Evolutionary conservation across 2,329 filamentous ascomycete species (phyloP).

Genomic region (Colletotrichum godetiae): DNA sequence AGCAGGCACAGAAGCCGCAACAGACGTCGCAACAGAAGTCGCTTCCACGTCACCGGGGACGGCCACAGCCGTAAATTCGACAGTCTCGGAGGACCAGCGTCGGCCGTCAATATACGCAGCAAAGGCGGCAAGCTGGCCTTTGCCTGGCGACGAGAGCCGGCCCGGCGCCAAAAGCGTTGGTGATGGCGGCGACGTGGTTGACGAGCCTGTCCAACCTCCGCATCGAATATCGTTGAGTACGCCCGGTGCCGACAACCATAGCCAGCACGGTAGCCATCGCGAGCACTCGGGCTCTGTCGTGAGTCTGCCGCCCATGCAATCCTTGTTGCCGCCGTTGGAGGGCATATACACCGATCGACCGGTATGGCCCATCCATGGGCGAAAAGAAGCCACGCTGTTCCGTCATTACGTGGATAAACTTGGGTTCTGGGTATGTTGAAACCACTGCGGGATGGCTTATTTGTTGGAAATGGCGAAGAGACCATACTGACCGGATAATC

Average conservation of each 20-base stretch:
- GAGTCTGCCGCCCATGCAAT: slow-evolving; percentile 20
- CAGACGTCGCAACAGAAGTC: neutral
- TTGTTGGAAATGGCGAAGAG: neutral
- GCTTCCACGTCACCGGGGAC: slow-evolving; percentile 13
- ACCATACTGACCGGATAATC: slow-evolving; percentile 17
- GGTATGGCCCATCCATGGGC: slow-evolving; percentile 43
- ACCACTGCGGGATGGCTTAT: neutral
- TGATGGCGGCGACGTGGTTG: neutral
- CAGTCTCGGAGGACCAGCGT: neutral
- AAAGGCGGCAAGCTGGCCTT: slow-evolving; percentile 33
- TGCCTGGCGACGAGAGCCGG: neutral
- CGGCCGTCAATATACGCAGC: slow-evolving; percentile 11
- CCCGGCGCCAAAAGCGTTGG: neutral
- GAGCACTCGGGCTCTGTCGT: slow-evolving; percentile 20
- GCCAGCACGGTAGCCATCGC: slow-evolving; percentile 1
- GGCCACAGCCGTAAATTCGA: slow-evolving; percentile 3
- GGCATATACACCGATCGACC: slow-evolving; percentile 36
- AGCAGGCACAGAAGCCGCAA: neutral
- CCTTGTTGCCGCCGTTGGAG: slow-evolving; percentile 34
- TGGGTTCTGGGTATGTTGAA: slow-evolving; percentile 46
- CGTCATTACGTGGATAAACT: slow-evolving; percentile 50
- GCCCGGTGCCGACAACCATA: slow-evolving; percentile 1
- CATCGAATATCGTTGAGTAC: slow-evolving; percentile 19
- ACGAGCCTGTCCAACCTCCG: slow-evolving; percentile 14
- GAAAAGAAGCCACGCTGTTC: slow-evolving; percentile 47